These are phyloP conservation scores for Pestalotiopsis sp. DNA, from an alignment of 2,329 filamentous ascomycete species.

Conservation along the genomic window DNA sequence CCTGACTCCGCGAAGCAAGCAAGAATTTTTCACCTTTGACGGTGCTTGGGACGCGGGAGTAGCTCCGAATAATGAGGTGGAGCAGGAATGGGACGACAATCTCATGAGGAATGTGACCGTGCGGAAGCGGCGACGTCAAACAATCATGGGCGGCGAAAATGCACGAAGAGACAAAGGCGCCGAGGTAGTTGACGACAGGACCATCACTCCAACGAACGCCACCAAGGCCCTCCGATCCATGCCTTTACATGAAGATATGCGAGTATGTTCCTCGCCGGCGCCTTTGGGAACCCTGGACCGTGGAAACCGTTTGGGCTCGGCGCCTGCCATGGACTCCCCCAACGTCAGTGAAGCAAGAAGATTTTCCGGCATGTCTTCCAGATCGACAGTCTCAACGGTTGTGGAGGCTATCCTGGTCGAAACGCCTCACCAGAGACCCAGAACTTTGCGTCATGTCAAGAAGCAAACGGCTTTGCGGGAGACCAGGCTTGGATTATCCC, in stretches of 20 bases:
- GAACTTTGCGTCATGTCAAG: conserved; percentile 62
- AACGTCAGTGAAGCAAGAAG: conserved; percentile 47
- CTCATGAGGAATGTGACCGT: conserved; percentile 55
- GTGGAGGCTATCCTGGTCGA: conserved; percentile 62
- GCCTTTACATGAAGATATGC: conserved; percentile 44
- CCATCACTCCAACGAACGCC: conserved; percentile 52
- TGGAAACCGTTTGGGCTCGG: conserved; percentile 30
- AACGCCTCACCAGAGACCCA: conserved; percentile 45
- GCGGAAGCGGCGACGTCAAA: conserved; percentile 43
- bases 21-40: conserved; percentile 58
- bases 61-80: conserved; percentile 43
- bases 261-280: conserved; percentile 37
- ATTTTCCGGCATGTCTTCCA: conserved; percentile 56
- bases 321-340: conserved; percentile 40
- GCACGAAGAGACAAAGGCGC: conserved; percentile 18
- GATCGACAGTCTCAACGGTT: conserved; percentile 56
- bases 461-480: conserved; percentile 49
- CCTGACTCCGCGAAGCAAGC: conserved; percentile 43
- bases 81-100: conserved; percentile 58
- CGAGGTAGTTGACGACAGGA: conserved; percentile 49
- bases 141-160: conserved; percentile 25
- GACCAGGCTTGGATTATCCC: conserved; percentile 42
- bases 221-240: conserved; percentile 50
- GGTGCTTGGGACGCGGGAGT: conserved; percentile 52
- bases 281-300: conserved; percentile 25